Evolutionary conservation across 192 early-diverging fungal genomes (phyloP), one percentile per base, ranked within the genome.

Genomic region (Coemansia javaensis): DNA sequence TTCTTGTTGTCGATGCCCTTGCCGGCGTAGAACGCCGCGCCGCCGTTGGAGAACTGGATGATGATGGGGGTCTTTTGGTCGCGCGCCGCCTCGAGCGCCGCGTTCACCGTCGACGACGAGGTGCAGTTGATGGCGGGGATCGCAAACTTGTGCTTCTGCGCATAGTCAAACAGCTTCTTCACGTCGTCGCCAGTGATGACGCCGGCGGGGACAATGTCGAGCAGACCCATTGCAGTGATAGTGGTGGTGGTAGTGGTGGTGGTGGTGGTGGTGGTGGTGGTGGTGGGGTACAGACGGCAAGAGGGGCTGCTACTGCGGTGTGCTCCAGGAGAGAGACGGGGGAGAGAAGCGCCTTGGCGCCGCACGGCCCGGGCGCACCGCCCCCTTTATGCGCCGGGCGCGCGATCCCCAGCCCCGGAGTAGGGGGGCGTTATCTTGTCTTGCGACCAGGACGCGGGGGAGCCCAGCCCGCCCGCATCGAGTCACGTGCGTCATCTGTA

Each of bases 81-180:
- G 61, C 91, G 86, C 22, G 93, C 93, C 71, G 93, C 90, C 80
- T 97, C 92, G 35, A 97, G 82, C 23, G 84, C 82, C 35, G 93
- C 93, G 52, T 94, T 97, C 75, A 93, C 51, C 47, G 92, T 92
- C 31, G 87, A 91, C 18, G 90, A 88, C 31, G 88, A 87, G 60
- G 90, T 94, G 83, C 90, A 92, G 80, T 97, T 97, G 79, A 97
- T 85, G 32, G 93, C 90, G 39, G 93, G 91, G 76, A 97, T 97
- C 58, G 93, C 93, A 53, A 92, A 97, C 24, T 80, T 61, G 69
- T 97, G 78, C 68, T 92, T 63, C 56, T 74, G 77, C 22, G 81
- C 82, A 44, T 84, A 89, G 51, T 81, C 58, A 47, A 88, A 85
- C 42, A 87, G 65, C 79, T 88, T 90, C 76, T 81, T 81, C 64